Evolutionary conservation across 371 early-diverging fungal genomes (phyloP).

Genomic region (Polyrhizophydium stewartii): DNA sequence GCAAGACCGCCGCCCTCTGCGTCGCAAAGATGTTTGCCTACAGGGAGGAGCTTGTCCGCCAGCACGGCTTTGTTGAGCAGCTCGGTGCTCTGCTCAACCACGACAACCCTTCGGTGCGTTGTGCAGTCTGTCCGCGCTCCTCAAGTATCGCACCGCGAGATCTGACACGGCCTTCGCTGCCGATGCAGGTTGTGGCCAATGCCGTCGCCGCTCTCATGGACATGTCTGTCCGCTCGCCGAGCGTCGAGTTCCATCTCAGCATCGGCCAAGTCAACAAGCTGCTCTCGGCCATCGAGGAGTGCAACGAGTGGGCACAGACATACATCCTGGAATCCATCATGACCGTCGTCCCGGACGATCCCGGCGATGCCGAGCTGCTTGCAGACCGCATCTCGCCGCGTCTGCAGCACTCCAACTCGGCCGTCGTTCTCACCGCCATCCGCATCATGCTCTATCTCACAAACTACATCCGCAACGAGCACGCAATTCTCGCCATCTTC

Average conservation of each 20-base stretch:
- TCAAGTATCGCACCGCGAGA: not conserved
- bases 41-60: constrained; percentile 22
- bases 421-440: constrained; percentile 82
- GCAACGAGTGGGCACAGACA: constrained; percentile 86
- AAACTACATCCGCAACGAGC: constrained; percentile 59
- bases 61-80: constrained; percentile 32
- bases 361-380: constrained; percentile 77
- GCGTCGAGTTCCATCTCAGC: constrained; percentile 70
- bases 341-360: constrained; percentile 62
- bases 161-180: not conserved
- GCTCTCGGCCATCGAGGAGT: constrained; percentile 89
- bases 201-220: constrained; percentile 87
- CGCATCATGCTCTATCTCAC: constrained; percentile 53
- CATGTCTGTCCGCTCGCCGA: constrained; percentile 76
- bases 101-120: constrained; percentile 28
- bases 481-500: constrained; percentile 57
- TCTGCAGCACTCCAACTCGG: constrained; percentile 90
- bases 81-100: constrained; percentile 33
- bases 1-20: constrained; percentile 84
- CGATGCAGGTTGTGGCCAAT: constrained; percentile 80
- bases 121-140: no score
- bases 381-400: constrained; percentile 87
- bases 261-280: constrained; percentile 74
- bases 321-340: constrained; percentile 84
- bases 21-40: constrained; percentile 44